Evolutionary conservation across 2,329 filamentous ascomycete species (phyloP).

Genomic region (Claviceps cyperi): DNA sequence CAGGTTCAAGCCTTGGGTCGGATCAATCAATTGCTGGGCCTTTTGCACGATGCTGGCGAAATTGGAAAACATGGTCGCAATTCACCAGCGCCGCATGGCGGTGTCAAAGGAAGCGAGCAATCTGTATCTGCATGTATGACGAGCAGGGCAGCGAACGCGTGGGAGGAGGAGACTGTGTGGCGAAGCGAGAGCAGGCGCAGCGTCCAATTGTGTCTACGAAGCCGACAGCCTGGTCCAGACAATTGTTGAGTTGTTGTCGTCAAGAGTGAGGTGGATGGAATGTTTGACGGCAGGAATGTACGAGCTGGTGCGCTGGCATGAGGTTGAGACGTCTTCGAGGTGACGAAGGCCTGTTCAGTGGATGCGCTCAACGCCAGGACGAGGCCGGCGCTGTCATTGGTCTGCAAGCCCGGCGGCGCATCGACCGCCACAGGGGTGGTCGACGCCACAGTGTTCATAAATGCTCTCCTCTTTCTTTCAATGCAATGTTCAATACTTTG

Average conservation of each 20-base stretch:
- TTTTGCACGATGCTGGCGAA: constrained; percentile 78
- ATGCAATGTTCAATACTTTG: no score
- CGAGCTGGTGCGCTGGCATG: neutral
- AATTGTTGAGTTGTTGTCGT: neutral
- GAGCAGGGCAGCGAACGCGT: neutral
- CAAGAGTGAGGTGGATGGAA: neutral
- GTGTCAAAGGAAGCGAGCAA: constrained; percentile 4
- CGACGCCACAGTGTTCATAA: no score
- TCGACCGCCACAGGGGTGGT: no score
- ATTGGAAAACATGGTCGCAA: constrained; percentile 42
- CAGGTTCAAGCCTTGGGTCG: constrained; percentile 60
- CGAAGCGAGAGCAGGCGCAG: neutral
- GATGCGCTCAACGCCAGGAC: no score
- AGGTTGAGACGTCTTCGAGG: neutral
- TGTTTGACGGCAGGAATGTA: constrained; percentile 1
- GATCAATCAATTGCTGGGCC: constrained; percentile 89
- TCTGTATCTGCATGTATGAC: constrained; percentile 1
- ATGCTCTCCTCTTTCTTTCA: no score
- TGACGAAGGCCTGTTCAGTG: neutral
- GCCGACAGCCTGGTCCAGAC: constrained; percentile 1
- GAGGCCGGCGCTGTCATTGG: neutral
- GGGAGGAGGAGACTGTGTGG: neutral
- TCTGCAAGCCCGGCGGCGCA: neutral
- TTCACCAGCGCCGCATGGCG: constrained; percentile 27
- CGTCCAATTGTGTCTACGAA: neutral